Conservation (phyloP, 441 rosid species). For the Raphanus hybrid region DNA sequence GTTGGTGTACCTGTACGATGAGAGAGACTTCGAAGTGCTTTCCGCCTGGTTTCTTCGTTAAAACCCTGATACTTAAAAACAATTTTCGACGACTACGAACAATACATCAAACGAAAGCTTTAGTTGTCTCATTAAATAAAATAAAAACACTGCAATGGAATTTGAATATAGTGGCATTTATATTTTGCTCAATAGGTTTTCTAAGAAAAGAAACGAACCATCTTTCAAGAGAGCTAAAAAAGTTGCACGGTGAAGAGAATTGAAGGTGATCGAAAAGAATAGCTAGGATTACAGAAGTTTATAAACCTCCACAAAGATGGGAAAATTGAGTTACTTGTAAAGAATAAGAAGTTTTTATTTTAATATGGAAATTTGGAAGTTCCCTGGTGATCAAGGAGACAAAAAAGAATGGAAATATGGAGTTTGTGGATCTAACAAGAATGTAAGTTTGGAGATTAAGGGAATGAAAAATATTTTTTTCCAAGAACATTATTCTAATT, state of each 20-base stretch:
- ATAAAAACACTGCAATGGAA: too few species aligned
- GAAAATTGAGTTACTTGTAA: too few species aligned
- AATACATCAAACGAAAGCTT: neutral
- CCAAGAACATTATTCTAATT: too few species aligned
- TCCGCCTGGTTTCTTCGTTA: neutral
- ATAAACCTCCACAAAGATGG: too few species aligned
- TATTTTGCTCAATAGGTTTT: neutral
- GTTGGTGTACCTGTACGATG: neutral
- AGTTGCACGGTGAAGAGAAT: neutral
- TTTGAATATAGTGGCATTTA: neutral
- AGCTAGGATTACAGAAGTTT: neutral
- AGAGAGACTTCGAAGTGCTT: neutral
- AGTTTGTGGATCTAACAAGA: too few species aligned
- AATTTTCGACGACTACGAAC: constrained; percentile 3
- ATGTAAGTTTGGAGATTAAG: too few species aligned
- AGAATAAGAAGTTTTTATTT: too few species aligned
- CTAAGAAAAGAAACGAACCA: neutral
- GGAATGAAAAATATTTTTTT: too few species aligned
- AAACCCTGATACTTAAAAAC: neutral
- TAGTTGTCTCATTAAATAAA: neutral
- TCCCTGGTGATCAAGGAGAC: too few species aligned
- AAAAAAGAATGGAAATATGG: too few species aligned
- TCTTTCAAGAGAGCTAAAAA: neutral
- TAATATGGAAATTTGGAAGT: too few species aligned
- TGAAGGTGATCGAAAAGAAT: neutral